Evolutionary conservation across 1,284 basidiomycete species (phyloP).

Genomic region (Microbotryum scabiosae): DNA sequence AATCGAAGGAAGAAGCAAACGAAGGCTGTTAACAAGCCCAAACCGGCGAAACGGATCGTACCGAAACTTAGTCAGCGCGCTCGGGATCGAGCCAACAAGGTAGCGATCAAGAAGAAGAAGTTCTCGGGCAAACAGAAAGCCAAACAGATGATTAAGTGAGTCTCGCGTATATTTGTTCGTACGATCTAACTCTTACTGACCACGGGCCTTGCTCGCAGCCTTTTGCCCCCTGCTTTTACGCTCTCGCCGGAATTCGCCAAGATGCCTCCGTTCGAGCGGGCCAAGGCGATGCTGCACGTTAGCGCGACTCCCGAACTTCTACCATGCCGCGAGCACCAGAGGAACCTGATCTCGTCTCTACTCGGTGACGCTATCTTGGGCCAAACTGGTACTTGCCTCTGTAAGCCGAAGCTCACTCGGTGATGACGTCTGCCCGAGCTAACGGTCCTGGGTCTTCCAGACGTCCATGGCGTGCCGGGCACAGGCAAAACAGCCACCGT

Average conservation of each 20-base stretch:
- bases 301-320: slow-evolving; percentile 82
- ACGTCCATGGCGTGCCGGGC: slow-evolving; percentile 94
- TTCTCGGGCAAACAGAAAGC: no score
- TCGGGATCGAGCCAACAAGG: not conserved
- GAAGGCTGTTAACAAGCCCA: slow-evolving; percentile 4
- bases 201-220: not conserved
- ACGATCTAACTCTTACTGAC: not conserved
- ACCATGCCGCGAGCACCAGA: slow-evolving; percentile 85
- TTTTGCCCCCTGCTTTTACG: slow-evolving; percentile 21
- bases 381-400: slow-evolving; percentile 89
- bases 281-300: slow-evolving; percentile 64
- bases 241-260: slow-evolving; percentile 5
- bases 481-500: slow-evolving; percentile 99
- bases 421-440: not conserved
- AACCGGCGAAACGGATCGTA: not conserved
- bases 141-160: no score
- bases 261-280: slow-evolving; percentile 30
- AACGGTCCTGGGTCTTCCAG: slow-evolving; percentile 43
- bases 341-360: slow-evolving; percentile 62
- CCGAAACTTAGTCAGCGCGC: not conserved
- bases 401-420: slow-evolving; percentile 48
- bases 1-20: not conserved
- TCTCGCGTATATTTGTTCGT: no score
- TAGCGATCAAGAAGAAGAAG: not conserved
- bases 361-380: slow-evolving; percentile 83